Evolutionary conservation across 2,329 filamentous ascomycete species (phyloP).

Genomic region (Fusarium chuoi): DNA sequence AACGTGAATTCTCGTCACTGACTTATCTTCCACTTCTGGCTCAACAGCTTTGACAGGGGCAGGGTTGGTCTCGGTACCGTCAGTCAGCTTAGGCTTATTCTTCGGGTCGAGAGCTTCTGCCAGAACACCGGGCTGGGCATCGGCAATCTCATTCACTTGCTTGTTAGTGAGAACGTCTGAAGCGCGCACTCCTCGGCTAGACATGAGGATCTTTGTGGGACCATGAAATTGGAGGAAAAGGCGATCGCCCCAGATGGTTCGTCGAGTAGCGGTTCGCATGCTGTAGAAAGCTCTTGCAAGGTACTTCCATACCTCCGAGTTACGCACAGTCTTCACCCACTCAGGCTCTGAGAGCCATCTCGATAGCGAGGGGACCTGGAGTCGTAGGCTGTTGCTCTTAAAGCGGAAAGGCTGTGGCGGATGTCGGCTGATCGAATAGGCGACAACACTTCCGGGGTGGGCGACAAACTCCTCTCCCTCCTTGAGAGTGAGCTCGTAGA

Average conservation of each 20-base stretch:
- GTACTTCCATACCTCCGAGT: slow-evolving; percentile 77
- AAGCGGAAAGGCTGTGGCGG: slow-evolving; percentile 88
- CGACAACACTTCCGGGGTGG: slow-evolving; percentile 90
- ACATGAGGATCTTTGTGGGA: slow-evolving; percentile 85
- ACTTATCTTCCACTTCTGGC: slow-evolving; percentile 48
- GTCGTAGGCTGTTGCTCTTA: slow-evolving; percentile 76
- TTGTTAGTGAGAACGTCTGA: slow-evolving; percentile 80
- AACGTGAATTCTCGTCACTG: slow-evolving; percentile 61
- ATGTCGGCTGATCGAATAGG: slow-evolving; percentile 81
- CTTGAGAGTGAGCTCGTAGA: slow-evolving; percentile 84
- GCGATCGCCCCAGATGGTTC: slow-evolving; percentile 92
- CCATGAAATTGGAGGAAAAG: slow-evolving; percentile 92
- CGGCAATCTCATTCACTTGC: slow-evolving; percentile 91
- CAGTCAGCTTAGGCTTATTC: slow-evolving; percentile 48
- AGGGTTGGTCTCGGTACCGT: slow-evolving; percentile 39
- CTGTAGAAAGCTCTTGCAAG: slow-evolving; percentile 72
- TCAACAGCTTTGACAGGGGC: slow-evolving; percentile 16
- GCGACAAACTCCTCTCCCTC: slow-evolving; percentile 90
- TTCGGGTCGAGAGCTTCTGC: slow-evolving; percentile 65
- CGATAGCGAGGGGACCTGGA: slow-evolving; percentile 80
- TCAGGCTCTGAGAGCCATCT: slow-evolving; percentile 74
- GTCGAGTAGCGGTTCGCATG: slow-evolving; percentile 78
- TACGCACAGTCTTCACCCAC: slow-evolving; percentile 78
- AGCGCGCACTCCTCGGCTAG: slow-evolving; percentile 83
- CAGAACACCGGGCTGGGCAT: slow-evolving; percentile 78